A percentile compares a stretch with the other conserved stretches of the same genome.
phyloP scores from a whole-genome alignment of 192 early-diverging fungal species.

The Phycomyces blakesleeanus region DNA sequence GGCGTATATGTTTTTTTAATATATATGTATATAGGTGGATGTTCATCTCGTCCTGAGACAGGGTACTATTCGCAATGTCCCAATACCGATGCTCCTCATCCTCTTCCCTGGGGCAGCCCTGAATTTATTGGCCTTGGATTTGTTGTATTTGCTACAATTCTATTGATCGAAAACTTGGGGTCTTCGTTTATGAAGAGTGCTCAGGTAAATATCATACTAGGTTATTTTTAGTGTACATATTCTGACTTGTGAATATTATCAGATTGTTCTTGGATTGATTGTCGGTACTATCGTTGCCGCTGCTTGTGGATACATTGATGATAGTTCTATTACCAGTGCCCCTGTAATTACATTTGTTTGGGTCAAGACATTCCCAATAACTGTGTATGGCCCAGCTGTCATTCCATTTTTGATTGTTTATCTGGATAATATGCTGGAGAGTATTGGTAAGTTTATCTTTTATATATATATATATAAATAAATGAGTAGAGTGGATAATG shows the following conservation, averaged over 20 bases:
- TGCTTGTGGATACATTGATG: constrained; percentile 47
- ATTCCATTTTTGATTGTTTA: constrained; percentile 41
- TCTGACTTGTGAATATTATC: background rate
- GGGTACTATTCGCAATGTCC: constrained; percentile 49
- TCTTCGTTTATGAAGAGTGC: constrained; percentile 54
- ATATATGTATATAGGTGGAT: constrained; percentile 24
- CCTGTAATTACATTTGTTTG: constrained; percentile 51
- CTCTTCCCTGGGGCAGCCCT: constrained; percentile 48
- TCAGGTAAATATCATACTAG: constrained; percentile 16
- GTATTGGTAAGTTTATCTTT: constrained; percentile 33
- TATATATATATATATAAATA: no score
- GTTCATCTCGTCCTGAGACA: constrained; percentile 42
- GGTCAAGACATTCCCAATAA: constrained; percentile 53
- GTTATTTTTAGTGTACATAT: no score
- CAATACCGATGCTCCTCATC: constrained; percentile 43
- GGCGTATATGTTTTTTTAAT: background rate
- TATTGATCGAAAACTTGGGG: constrained; percentile 50
- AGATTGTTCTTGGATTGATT: constrained; percentile 43
- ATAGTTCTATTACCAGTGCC: constrained; percentile 34
- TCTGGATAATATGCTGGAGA: constrained; percentile 40
- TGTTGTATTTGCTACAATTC: constrained; percentile 47
- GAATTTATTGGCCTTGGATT: constrained; percentile 48
- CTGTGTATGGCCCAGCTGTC: constrained; percentile 40
- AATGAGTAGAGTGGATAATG: no score
- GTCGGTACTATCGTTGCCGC: constrained; percentile 50